Conservation (phyloP, 495 filamentous ascomycete genomes). For the Penicillium cinerascens region DNA sequence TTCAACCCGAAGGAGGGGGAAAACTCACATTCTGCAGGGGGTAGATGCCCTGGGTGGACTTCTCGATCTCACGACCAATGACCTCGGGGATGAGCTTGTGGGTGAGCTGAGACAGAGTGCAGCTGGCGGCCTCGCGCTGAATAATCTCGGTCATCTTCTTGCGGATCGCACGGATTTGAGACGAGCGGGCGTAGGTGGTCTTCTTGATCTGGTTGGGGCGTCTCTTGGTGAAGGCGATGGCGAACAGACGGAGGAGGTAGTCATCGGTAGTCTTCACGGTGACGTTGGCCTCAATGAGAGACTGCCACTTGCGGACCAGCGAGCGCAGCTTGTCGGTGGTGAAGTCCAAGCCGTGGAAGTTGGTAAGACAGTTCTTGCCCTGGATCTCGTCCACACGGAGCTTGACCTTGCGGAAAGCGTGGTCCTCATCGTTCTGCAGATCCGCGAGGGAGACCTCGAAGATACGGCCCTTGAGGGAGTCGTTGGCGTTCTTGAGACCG, state of each 20-base stretch:
- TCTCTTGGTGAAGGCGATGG: constrained; percentile 98
- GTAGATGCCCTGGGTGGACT: constrained; percentile 98
- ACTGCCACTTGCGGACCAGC: constrained; percentile 98
- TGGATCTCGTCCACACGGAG: constrained; percentile 97
- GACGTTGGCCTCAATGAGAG: constrained; percentile 97
- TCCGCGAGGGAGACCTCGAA: constrained; percentile 98
- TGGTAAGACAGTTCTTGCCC: constrained; percentile 99
- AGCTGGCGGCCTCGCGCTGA: constrained; percentile 87
- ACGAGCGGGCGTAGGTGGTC: constrained; percentile 94
- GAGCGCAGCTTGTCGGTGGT: constrained; percentile 99
- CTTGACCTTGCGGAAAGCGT: constrained; percentile 99
- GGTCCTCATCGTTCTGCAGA: constrained; percentile 99
- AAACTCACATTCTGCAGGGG: constrained; percentile 93
- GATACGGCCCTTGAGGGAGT: constrained; percentile 96
- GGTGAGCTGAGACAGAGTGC: constrained; percentile 89
- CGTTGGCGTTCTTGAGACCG: constrained; percentile 99
- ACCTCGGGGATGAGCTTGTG: constrained; percentile 98
- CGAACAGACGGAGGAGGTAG: constrained; percentile 96
- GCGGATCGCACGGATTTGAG: constrained; percentile 93
- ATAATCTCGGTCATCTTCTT: constrained; percentile 99
- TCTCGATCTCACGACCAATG: constrained; percentile 99
- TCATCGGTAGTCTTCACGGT: constrained; percentile 99
- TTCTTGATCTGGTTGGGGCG: constrained; percentile 99
- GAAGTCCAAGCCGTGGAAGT: constrained; percentile 99
- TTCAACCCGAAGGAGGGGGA: constrained; percentile 19